Percentiles rank a stretch among this genome's conserved stretches.
phyloP scores from a whole-genome alignment of 371 early-diverging fungal species.

The Actinomucor elegans region DNA sequence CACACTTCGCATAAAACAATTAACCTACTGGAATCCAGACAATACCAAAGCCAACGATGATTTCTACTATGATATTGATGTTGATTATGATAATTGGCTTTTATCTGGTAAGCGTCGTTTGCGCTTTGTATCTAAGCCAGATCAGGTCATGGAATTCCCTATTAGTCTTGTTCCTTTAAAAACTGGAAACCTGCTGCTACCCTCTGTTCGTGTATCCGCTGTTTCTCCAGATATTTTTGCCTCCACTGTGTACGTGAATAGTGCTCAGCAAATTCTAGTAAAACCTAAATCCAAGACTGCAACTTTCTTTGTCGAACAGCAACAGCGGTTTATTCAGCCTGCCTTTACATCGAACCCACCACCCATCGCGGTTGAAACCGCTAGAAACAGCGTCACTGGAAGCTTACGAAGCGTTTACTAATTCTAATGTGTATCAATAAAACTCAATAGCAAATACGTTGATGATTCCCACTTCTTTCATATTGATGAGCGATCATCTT shows the following conservation, averaged over 20 bases:
- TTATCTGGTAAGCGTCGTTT: conserved; percentile 66
- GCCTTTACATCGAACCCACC: not conserved
- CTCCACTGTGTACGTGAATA: conserved; percentile 61
- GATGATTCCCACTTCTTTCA: too few relatives aligned
- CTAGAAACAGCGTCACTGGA: not conserved
- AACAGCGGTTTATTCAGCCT: conserved; percentile 49
- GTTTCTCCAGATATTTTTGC: conserved; percentile 50
- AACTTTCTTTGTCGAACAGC: conserved; percentile 69
- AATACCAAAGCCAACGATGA: conserved; percentile 20
- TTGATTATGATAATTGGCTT: conserved; percentile 72
- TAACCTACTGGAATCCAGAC: conserved; percentile 52
- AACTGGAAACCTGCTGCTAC: conserved; percentile 64
- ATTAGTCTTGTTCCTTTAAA: conserved; percentile 65
- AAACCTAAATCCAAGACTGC: conserved; percentile 66
- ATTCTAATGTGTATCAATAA: too few relatives aligned
- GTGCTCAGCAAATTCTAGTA: conserved; percentile 64
- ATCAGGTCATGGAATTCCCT: conserved; percentile 50
- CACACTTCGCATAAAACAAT: conserved; percentile 54
- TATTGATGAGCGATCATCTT: too few relatives aligned
- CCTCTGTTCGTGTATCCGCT: conserved; percentile 54
- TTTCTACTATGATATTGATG: conserved; percentile 67
- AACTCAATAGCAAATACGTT: too few relatives aligned
- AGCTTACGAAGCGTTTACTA: not conserved
- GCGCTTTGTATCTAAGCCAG: conserved; percentile 61
- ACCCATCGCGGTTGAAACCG: not conserved